Evolutionary conservation across 2,329 filamentous ascomycete genomes (phyloP).

Genomic region (Aspergillus tamarii): DNA sequence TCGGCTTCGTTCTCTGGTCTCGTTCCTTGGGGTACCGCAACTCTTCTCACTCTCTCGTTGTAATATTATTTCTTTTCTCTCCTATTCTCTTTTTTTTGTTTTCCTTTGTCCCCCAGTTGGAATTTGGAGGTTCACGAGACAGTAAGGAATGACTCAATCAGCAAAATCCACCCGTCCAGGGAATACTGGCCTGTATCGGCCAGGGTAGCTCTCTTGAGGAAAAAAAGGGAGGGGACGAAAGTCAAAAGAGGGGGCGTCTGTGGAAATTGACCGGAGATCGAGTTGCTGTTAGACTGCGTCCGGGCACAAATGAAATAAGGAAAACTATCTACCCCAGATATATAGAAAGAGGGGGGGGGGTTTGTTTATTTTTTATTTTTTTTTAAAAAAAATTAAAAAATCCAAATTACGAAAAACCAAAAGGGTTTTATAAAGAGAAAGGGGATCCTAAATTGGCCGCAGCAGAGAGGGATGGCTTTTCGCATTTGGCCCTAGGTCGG

Average conservation of each 20-base stretch:
- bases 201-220: background rate
- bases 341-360: background rate
- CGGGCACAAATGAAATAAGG: background rate
- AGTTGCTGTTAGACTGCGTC: background rate
- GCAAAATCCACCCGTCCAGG: background rate
- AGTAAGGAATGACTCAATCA: constrained; percentile 1
- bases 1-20: background rate
- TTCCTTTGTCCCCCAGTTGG: background rate
- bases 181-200: background rate
- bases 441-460: background rate
- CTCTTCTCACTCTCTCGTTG: too few relatives aligned
- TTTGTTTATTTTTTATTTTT: background rate
- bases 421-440: background rate
- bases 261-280: constrained; percentile 2
- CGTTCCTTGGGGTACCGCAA: background rate
- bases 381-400: background rate
- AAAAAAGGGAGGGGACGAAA: background rate
- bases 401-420: background rate
- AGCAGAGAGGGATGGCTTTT: background rate
- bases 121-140: background rate
- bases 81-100: background rate
- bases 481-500: background rate
- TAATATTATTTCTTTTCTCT: background rate
- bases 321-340: background rate
- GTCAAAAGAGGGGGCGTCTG: background rate